A percentile compares a stretch with the other conserved stretches of the same genome.
These are phyloP conservation scores for Zygnema cylindricum DNA, from an alignment of 139 green algal genomes.

Conservation along the genomic window DNA sequence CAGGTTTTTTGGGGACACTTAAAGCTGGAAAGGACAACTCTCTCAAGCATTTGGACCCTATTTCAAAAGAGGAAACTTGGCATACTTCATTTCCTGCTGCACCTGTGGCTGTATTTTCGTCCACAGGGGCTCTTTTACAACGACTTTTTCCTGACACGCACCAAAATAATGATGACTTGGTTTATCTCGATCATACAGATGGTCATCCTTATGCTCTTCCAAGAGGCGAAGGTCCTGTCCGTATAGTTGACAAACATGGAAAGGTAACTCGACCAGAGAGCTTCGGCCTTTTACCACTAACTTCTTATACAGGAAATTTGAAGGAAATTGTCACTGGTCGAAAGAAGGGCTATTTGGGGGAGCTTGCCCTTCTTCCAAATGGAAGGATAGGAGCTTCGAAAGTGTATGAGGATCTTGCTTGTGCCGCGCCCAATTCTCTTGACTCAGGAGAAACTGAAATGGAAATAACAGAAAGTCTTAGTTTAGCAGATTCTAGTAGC, in stretches of 20 bases:
- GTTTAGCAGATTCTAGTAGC: slow-evolving; percentile 13
- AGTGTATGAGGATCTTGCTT: neutral
- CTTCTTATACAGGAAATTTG: no score
- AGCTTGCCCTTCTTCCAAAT: neutral
- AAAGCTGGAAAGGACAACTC: slow-evolving; percentile 14
- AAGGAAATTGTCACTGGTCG: no score
- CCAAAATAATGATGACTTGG: slow-evolving; percentile 26
- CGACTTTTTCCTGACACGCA: slow-evolving; percentile 32
- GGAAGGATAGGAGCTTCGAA: neutral
- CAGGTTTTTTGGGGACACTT: neutral
- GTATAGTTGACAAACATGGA: neutral
- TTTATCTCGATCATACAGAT: slow-evolving; percentile 51
- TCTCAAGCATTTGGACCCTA: neutral
- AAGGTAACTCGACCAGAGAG: neutral
- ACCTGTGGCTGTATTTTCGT: slow-evolving; percentile 71
- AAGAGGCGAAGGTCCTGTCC: neutral
- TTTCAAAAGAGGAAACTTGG: slow-evolving; percentile 65
- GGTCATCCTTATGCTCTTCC: slow-evolving; percentile 20
- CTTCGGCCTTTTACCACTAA: no score
- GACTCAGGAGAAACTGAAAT: neutral
- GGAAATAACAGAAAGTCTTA: neutral
- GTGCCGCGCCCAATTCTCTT: neutral
- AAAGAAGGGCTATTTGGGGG: no score
- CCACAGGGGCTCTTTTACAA: slow-evolving; percentile 19
- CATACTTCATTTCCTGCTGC: slow-evolving; percentile 69